Evolutionary conservation across 1,139 yeast species (phyloP).

Genomic region (Suhomyces bokatorum): DNA sequence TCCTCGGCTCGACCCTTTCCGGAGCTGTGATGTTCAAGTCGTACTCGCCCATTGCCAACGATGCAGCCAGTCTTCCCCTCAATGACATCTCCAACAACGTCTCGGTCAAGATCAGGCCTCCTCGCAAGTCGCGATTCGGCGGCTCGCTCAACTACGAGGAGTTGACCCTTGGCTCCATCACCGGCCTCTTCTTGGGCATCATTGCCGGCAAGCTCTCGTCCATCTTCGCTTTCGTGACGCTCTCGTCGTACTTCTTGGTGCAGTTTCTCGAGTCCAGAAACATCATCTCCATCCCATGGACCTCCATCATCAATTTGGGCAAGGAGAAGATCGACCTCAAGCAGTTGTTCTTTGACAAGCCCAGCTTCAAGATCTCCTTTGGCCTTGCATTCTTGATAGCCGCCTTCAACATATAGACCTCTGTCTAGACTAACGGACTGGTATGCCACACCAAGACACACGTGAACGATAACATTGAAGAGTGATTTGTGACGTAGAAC

Average conservation of each 20-base stretch:
- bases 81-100: slow-evolving; percentile 9
- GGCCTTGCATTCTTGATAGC: slow-evolving; percentile 60
- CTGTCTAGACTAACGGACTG: background rate
- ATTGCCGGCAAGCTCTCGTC: slow-evolving; percentile 66
- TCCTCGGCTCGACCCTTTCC: slow-evolving; percentile 9
- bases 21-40: slow-evolving; percentile 5
- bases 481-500: too few relatives aligned
- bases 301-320: slow-evolving; percentile 46
- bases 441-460: too few relatives aligned
- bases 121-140: slow-evolving; percentile 9
- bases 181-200: slow-evolving; percentile 63
- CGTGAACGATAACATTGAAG: too few relatives aligned
- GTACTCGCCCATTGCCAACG: slow-evolving; percentile 9
- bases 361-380: slow-evolving; percentile 66
- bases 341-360: slow-evolving; percentile 57
- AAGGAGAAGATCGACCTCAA: slow-evolving; percentile 48
- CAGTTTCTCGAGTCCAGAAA: slow-evolving; percentile 65
- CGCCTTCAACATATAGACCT: slow-evolving; percentile 52
- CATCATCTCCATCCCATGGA: slow-evolving; percentile 53
- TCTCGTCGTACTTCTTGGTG: slow-evolving; percentile 51
- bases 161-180: slow-evolving; percentile 65
- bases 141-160: slow-evolving; percentile 56
- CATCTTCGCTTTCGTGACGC: slow-evolving; percentile 53
- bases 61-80: slow-evolving; percentile 9
- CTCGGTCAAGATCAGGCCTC: background rate